A percentile compares a stretch with the other conserved stretches of the same genome.
These are phyloP conservation scores for Warburgia ugandensis DNA, from an alignment of 164 flowering plant genomes.

Conservation along the genomic window DNA sequence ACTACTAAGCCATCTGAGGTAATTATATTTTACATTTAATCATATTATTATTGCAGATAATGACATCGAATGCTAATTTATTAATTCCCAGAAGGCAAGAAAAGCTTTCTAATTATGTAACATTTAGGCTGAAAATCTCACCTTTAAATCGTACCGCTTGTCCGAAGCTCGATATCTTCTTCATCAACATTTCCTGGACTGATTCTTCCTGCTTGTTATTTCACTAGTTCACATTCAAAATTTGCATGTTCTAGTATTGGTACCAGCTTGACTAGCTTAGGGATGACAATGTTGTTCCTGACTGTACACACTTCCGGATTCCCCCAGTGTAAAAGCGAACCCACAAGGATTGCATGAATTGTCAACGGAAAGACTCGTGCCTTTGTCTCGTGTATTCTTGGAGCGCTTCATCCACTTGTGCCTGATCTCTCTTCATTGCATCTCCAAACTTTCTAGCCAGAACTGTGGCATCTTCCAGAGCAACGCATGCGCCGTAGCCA, in stretches of 20 bases:
- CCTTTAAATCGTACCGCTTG: neutral
- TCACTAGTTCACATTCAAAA: conserved; percentile 55
- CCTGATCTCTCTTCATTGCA: conserved; percentile 23
- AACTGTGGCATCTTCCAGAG: conserved; percentile 77
- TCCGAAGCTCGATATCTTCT: neutral
- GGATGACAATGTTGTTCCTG: conserved; percentile 63
- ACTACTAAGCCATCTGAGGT: no score
- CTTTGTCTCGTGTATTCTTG: conserved; percentile 53
- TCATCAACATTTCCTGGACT: neutral
- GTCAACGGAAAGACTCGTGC: conserved; percentile 66
- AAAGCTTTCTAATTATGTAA: no score
- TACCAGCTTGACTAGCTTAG: conserved; percentile 66
- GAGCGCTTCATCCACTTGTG: conserved; percentile 44
- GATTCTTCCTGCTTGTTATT: neutral
- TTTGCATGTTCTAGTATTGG: conserved; percentile 85
- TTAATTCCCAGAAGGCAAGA: no score
- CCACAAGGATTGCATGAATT: conserved; percentile 64
- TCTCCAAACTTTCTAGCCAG: conserved; percentile 54
- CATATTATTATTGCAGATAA: no score
- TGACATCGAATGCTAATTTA: no score
- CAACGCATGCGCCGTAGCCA: conserved; percentile 95
- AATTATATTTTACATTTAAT: no score
- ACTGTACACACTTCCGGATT: conserved; percentile 59
- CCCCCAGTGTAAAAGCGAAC: conserved; percentile 70
- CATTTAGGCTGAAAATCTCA: no score